Percentiles rank a stretch among this genome's conserved stretches.
phyloP scores from a whole-genome alignment of 192 early-diverging fungal genomes.

The Phycomyces nitens region DNA sequence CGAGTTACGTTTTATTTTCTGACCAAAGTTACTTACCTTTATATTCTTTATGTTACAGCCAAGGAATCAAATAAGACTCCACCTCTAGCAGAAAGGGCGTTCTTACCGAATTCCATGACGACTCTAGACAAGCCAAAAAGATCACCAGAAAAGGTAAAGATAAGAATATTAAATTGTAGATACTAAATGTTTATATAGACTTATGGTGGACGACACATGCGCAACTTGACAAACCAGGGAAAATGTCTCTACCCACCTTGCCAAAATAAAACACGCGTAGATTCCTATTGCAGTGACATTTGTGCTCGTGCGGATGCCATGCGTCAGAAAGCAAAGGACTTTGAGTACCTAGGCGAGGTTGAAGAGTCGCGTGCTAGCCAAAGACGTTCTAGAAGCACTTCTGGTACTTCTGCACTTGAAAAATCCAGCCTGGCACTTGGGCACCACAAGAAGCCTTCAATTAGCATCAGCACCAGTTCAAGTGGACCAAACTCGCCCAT shows the following conservation, averaged over 20 bases:
- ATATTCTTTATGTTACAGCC: background rate
- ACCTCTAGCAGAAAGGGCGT: background rate
- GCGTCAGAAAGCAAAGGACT: background rate
- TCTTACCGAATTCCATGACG: background rate
- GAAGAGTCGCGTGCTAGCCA: background rate
- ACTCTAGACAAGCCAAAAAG: background rate
- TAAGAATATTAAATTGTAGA: no score
- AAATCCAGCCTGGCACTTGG: background rate
- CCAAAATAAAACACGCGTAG: conserved; percentile 21
- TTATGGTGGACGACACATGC: background rate
- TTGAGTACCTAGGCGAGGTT: background rate
- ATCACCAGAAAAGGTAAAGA: no score
- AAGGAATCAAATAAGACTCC: background rate
- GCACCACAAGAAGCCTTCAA: background rate
- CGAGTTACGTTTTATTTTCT: background rate
- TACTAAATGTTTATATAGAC: no score
- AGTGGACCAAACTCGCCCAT: conserved; percentile 1
- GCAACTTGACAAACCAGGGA: background rate
- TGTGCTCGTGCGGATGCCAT: conserved; percentile 12
- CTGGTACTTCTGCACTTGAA: background rate
- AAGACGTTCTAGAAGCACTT: background rate
- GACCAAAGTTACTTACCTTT: background rate
- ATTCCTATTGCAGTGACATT: conserved; percentile 27
- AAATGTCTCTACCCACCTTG: conserved; percentile 18
- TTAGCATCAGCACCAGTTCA: background rate